Evolutionary conservation across 768 basidiomycete species (phyloP), one percentile per base, ranked within the genome.

Genomic region (Tubosaeta sp.): DNA sequence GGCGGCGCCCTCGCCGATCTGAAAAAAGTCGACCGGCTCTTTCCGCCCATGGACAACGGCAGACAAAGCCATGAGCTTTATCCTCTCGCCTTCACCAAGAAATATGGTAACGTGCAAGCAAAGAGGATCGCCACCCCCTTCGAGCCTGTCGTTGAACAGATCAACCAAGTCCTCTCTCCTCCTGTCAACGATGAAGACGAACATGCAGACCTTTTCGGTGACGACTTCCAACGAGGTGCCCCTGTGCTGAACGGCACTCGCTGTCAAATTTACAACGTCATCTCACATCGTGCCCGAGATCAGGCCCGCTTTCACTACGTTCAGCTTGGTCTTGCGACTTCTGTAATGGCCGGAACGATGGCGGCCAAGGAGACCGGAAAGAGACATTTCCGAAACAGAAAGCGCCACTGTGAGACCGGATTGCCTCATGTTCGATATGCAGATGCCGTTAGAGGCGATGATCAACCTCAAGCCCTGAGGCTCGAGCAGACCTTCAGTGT

Each of bases 1-100:
- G 3, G 22, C 22, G 57, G 57, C 6, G 55, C 52, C 1, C 49
- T 56, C 1, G 19, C 16, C 1, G 35, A 59, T 12, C 52, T 59
- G 1, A 43, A 5, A 0, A 33, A 50, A 3, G 11, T 43, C 0
- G 17, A 56, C 9, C 5, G 2, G 0, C 16, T 59, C 1, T 56
- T 56, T 11, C 54, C 50, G 4, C 34, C 33, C 0, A 43, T 47
- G 5, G 42, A 47, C 1, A 6, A 39, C 7, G n/a, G 39, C 2
- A 16, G 4, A 3, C 41, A 25, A 7, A 37, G 46, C 0, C 35
- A 46, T 5, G 26, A 52, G 1, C 13, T 37, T 0, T 59, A 59
- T 2, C 57, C 54, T 0, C 54, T 53, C 2, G 48, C 35, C 0
- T 59, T 52, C 48, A 53, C 51, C 0, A 47, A 45, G 14, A 1